Evolutionary conservation across 192 early-diverging fungal species (phyloP), one percentile per base, ranked within the genome.

Genomic region (Coemansia sp.): DNA sequence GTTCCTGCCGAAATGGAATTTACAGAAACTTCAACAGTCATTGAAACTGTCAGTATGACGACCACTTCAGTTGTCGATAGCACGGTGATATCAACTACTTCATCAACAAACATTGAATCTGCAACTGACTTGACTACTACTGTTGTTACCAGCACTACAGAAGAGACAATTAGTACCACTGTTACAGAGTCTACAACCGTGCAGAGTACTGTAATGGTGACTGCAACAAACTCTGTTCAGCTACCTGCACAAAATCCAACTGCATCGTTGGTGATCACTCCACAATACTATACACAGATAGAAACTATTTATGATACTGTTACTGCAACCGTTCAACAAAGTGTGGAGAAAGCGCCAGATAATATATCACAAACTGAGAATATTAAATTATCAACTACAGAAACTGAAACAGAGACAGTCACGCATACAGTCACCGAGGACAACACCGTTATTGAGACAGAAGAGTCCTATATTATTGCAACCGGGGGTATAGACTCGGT

Each of bases 61-160:
- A 9, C 27, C 2, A 41, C 53, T 37, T 55, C 49, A 12, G 56
- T 63, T 19, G 32, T 50, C 47, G 26, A 54, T 24, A 54, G 53
- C 26, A 54, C 27, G n/a, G 22, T 16, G 13, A 2, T 54, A 26
- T 29, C 53, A 16, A 61, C 47, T 24, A 7, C 20, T 3, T 41
- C 45, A 14, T 16, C 26, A 10, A 62, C 55, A 6, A 35, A 19
- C n/a, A 51, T 54, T 23, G 16, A 51, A 14, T 20, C 57, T 2
- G 22, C 47, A 9, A 75, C 66, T 18, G 47, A 19, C 23, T 1
- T 26, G 10, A 49, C 59, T 8, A 74, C 61, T 16, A 51, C 57
- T 7, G 32, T 55, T 39, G 49, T 53, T 51, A 66, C 64, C 23
- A 57, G 48, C 16, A 66, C 64, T 1, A 23, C 35, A 16, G 50